Conservation (phyloP, 768 basidiomycete species). For the Boletus pseudopeckii region DNA sequence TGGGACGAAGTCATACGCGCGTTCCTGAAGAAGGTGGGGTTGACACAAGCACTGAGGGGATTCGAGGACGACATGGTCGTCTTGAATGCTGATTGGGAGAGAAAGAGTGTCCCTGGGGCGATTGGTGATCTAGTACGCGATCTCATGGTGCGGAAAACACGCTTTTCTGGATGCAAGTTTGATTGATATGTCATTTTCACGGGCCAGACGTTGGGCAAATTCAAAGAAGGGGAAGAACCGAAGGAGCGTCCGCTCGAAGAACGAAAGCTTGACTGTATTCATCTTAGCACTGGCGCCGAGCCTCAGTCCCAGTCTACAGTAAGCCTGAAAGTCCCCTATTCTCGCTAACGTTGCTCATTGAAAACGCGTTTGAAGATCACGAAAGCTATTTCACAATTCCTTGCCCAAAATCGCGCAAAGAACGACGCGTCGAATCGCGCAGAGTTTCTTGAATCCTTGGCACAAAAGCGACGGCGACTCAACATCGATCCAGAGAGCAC, state of each 20-base stretch:
- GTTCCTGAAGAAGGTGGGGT: conserved; percentile 53
- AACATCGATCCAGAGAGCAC: conserved; percentile 34
- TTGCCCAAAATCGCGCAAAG: conserved; percentile 65
- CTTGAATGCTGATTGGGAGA: conserved; percentile 66
- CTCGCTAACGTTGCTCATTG: not conserved
- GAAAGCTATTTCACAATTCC: conserved; percentile 67
- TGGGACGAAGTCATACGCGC: conserved; percentile 59
- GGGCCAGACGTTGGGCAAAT: conserved; percentile 30
- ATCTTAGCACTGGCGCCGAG: conserved; percentile 42
- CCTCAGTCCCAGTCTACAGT: conserved; percentile 60
- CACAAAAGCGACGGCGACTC: conserved; percentile 50
- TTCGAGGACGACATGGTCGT: conserved; percentile 71
- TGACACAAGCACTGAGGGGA: conserved; percentile 57
- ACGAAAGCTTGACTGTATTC: conserved; percentile 63
- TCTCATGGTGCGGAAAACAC: conserved; percentile 43
- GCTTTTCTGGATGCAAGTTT: not conserved
- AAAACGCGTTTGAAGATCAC: conserved; percentile 46
- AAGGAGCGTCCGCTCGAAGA: conserved; percentile 50
- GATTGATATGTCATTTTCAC: conserved; percentile 1
- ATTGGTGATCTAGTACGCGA: conserved; percentile 48
- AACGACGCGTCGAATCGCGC: conserved; percentile 75
- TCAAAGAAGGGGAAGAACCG: conserved; percentile 24
- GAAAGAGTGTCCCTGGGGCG: conserved; percentile 51
- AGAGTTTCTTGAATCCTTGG: conserved; percentile 64
- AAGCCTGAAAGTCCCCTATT: conserved; percentile 25